Percentiles rank a stretch among this genome's conserved stretches.
Conservation (phyloP, 169 alveolate species). For the Plasmodium gaboni region DNA sequence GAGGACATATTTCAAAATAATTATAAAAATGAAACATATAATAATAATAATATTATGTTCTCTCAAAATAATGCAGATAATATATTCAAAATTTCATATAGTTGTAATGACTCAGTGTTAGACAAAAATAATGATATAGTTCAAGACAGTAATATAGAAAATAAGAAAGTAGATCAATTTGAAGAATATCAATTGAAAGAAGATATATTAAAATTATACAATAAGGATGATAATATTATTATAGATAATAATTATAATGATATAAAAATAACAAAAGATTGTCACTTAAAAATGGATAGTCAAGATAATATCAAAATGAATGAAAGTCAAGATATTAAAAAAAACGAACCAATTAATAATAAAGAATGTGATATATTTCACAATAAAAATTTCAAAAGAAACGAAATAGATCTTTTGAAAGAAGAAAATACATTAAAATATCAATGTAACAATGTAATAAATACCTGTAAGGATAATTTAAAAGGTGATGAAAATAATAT, state of each 20-base stretch:
- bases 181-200: neutral
- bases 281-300: too few species aligned
- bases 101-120: constrained; percentile 21
- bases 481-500: neutral
- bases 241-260: neutral
- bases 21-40: neutral
- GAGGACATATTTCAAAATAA: neutral
- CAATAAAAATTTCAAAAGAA: too few species aligned
- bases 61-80: constrained; percentile 14
- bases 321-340: neutral
- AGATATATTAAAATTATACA: neutral
- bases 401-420: too few species aligned
- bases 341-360: too few species aligned
- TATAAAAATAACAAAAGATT: neutral
- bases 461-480: neutral
- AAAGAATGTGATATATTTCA: too few species aligned
- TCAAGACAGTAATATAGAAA: neutral
- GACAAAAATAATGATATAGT: neutral
- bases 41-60: neutral
- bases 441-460: neutral
- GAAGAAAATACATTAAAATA: neutral
- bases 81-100: constrained; percentile 37
- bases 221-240: neutral
- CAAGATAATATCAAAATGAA: neutral
- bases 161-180: neutral